A percentile compares a stretch with the other conserved stretches of the same genome.
phyloP scores from a whole-genome alignment of 371 early-diverging fungal species.

The Nosema muscidifuracis region DNA sequence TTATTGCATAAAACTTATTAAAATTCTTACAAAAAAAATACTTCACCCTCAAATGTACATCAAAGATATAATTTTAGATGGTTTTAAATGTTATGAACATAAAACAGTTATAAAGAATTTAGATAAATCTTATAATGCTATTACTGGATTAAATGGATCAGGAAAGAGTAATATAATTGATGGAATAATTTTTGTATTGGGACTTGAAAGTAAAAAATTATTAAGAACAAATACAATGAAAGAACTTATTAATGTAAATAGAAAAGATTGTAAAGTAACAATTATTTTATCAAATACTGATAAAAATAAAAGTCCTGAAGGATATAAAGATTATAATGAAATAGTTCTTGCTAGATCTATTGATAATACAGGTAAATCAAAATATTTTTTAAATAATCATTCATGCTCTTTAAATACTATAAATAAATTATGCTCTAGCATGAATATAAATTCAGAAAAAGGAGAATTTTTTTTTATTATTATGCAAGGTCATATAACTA shows the following conservation, averaged over 20 bases:
- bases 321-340: constrained; percentile 74
- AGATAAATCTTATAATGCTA: constrained; percentile 75
- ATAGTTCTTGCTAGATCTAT: constrained; percentile 72
- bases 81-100: constrained; percentile 61
- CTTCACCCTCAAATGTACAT: constrained; percentile 52
- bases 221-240: constrained; percentile 34
- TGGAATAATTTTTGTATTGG: constrained; percentile 95
- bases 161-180: constrained; percentile 98
- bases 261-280: constrained; percentile 73
- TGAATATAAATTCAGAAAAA: constrained; percentile 44
- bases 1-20: no score
- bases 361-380: constrained; percentile 39
- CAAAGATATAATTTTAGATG: constrained; percentile 56
- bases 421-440: constrained; percentile 26
- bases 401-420: constrained; percentile 22
- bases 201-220: constrained; percentile 70
- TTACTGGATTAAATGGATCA: constrained; percentile 96
- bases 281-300: constrained; percentile 86
- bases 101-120: constrained; percentile 48
- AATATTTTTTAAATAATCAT: constrained; percentile 40
- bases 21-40: constrained; percentile 7
- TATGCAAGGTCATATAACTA: constrained; percentile 96
- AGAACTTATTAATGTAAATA: constrained; percentile 53
- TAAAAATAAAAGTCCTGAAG: constrained; percentile 73
- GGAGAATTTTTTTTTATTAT: constrained; percentile 52